Conservation (phyloP, 2,329 filamentous ascomycete species). For the Colletotrichum sp. region DNA sequence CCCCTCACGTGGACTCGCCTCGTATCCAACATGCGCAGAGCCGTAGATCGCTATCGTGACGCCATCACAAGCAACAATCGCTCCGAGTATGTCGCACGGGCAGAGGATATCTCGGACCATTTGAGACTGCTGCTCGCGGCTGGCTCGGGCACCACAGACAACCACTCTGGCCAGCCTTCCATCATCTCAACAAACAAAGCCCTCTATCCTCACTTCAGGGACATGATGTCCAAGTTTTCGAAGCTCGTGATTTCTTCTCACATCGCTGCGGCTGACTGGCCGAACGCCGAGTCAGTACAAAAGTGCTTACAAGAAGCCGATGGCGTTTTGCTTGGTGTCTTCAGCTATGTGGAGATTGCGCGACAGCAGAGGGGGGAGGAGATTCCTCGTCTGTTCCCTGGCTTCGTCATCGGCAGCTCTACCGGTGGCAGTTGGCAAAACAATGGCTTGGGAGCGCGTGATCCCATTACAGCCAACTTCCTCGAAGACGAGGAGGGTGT, state of each 20-base stretch:
- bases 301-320: constrained; percentile 99
- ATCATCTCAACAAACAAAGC: constrained; percentile 99
- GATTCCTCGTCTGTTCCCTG: constrained; percentile 89
- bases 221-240: constrained; percentile 99
- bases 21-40: constrained; percentile 89
- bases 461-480: constrained; percentile 81
- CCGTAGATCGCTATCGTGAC: constrained; percentile 88
- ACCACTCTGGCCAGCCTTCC: constrained; percentile 98
- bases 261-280: constrained; percentile 95
- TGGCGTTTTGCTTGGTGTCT: constrained; percentile 90
- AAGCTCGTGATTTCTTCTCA: constrained; percentile 98
- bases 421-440: constrained; percentile 89
- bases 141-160: constrained; percentile 95
- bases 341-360: constrained; percentile 95
- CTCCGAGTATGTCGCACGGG: constrained; percentile 88
- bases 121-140: constrained; percentile 91
- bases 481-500: constrained; percentile 80
- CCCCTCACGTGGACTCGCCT: constrained; percentile 88
- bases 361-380: constrained; percentile 92
- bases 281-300: constrained; percentile 88
- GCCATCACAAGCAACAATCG: constrained; percentile 84
- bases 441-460: constrained; percentile 66
- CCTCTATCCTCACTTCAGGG: constrained; percentile 93
- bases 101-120: constrained; percentile 99
- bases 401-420: constrained; percentile 86